These are phyloP conservation scores for Septoria linicola DNA, from an alignment of 2,329 filamentous ascomycete genomes.

Conservation along the genomic window DNA sequence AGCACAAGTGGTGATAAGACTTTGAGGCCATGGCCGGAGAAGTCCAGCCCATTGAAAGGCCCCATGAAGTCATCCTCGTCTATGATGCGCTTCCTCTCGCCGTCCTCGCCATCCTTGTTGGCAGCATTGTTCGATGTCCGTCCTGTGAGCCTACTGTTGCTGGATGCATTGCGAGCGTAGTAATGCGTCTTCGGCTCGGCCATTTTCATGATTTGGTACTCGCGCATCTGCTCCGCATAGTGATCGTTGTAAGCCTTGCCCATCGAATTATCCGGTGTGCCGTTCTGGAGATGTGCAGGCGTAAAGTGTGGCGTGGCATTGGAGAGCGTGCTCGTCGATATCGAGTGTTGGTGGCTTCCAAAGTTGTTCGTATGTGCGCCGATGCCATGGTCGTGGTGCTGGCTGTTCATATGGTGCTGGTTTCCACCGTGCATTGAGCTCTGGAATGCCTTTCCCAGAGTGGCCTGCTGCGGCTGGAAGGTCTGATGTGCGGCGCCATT, in stretches of 20 bases:
- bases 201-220: constrained; percentile 33
- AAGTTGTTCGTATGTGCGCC: constrained; percentile 57
- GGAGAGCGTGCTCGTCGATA: constrained; percentile 61
- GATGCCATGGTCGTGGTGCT: constrained; percentile 50
- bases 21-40: constrained; percentile 91
- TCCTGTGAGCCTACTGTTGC: constrained; percentile 32
- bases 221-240: constrained; percentile 82
- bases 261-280: constrained; percentile 52
- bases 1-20: constrained; percentile 79
- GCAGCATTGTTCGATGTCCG: constrained; percentile 40
- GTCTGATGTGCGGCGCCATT: constrained; percentile 65
- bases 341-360: constrained; percentile 61
- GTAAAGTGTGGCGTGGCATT: constrained; percentile 65
- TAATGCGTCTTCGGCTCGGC: constrained; percentile 56
- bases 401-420: constrained; percentile 42
- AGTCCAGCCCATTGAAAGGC: constrained; percentile 89
- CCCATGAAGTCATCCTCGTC: constrained; percentile 59
- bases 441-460: constrained; percentile 69
- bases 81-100: constrained; percentile 57
- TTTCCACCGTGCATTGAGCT: constrained; percentile 54
- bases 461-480: constrained; percentile 51
- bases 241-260: constrained; percentile 65
- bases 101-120: constrained; percentile 52
- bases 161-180: constrained; percentile 66
- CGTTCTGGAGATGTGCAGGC: constrained; percentile 59